phyloP scores from a whole-genome alignment of 2,329 filamentous ascomycete genomes.

The Ophiocordyceps camponoti-leonardi region DNA sequence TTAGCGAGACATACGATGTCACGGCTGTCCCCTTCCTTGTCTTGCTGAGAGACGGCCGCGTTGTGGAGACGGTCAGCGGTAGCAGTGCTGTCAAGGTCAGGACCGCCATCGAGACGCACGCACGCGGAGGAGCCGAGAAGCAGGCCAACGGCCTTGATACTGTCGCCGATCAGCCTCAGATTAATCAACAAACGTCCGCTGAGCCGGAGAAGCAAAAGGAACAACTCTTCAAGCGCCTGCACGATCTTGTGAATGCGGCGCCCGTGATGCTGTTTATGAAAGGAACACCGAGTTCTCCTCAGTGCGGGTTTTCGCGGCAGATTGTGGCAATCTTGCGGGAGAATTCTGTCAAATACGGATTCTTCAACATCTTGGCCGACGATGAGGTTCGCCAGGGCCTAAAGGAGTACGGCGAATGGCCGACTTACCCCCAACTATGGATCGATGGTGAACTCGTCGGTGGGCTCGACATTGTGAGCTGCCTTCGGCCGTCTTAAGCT shows the following conservation, averaged over 20 bases:
- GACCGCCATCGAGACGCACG: slow-evolving; percentile 69
- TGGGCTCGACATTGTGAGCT: slow-evolving; percentile 86
- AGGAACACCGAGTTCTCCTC: slow-evolving; percentile 71
- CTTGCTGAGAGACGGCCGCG: slow-evolving; percentile 55
- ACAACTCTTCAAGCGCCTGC: slow-evolving; percentile 65
- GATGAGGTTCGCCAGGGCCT: slow-evolving; percentile 92
- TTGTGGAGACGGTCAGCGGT: slow-evolving; percentile 74
- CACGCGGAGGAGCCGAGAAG: slow-evolving; percentile 24
- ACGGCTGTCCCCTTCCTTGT: slow-evolving; percentile 88
- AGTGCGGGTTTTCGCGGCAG: slow-evolving; percentile 88
- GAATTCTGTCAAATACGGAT: slow-evolving; percentile 85
- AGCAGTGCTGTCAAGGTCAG: slow-evolving; percentile 78
- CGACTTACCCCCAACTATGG: slow-evolving; percentile 92
- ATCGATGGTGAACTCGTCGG: slow-evolving; percentile 80
- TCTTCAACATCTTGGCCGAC: slow-evolving; percentile 97
- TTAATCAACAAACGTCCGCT: slow-evolving; percentile 17
- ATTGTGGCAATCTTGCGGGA: slow-evolving; percentile 75
- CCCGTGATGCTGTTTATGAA: slow-evolving; percentile 99
- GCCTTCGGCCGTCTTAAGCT: neutral
- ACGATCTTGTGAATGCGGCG: slow-evolving; percentile 79
- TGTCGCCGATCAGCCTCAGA: slow-evolving; percentile 24
- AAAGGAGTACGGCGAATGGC: slow-evolving; percentile 98
- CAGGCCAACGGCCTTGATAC: slow-evolving; percentile 17
- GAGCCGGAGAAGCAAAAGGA: slow-evolving; percentile 54
- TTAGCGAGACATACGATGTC: slow-evolving; percentile 86